Conservation (phyloP, 2,329 filamentous ascomycete genomes). For the Botrytis byssoidea region DNA sequence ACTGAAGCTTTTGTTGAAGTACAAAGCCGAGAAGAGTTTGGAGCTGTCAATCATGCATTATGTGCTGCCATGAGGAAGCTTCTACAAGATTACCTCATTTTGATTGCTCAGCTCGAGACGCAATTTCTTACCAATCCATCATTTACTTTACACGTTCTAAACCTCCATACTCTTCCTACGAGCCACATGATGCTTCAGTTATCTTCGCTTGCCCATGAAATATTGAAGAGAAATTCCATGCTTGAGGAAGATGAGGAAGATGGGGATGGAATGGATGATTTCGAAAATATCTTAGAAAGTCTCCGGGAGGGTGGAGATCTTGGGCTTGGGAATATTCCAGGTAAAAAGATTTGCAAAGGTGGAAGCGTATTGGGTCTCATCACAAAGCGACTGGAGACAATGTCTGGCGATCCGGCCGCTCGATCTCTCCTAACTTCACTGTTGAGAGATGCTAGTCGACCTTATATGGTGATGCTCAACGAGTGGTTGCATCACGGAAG, state of each 20-base stretch:
- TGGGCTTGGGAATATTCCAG: constrained; percentile 72
- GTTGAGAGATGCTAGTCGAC: constrained; percentile 81
- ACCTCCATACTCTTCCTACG: constrained; percentile 86
- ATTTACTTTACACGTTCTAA: constrained; percentile 91
- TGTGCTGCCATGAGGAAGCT: constrained; percentile 93
- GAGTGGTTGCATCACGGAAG: constrained; percentile 97
- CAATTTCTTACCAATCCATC: constrained; percentile 84
- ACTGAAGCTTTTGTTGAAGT: constrained; percentile 92
- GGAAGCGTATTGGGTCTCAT: constrained; percentile 88
- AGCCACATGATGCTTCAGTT: constrained; percentile 89
- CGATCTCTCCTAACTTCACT: constrained; percentile 77
- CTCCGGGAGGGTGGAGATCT: constrained; percentile 84
- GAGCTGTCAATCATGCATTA: constrained; percentile 90
- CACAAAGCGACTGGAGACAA: constrained; percentile 78
- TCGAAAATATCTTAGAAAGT: constrained; percentile 90
- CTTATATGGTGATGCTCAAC: constrained; percentile 98
- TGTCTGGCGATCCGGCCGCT: constrained; percentile 91
- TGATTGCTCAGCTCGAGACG: constrained; percentile 90
- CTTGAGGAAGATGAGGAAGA: constrained; percentile 76
- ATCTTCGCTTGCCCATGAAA: constrained; percentile 81
- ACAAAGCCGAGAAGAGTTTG: constrained; percentile 88
- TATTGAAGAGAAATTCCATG: constrained; percentile 83
- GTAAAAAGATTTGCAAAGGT: constrained; percentile 94
- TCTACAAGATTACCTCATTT: constrained; percentile 87
- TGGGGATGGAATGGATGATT: constrained; percentile 65